These are phyloP conservation scores for Stagonosporopsis vannaccii DNA, from an alignment of 2,329 filamentous ascomycete species.

Conservation along the genomic window DNA sequence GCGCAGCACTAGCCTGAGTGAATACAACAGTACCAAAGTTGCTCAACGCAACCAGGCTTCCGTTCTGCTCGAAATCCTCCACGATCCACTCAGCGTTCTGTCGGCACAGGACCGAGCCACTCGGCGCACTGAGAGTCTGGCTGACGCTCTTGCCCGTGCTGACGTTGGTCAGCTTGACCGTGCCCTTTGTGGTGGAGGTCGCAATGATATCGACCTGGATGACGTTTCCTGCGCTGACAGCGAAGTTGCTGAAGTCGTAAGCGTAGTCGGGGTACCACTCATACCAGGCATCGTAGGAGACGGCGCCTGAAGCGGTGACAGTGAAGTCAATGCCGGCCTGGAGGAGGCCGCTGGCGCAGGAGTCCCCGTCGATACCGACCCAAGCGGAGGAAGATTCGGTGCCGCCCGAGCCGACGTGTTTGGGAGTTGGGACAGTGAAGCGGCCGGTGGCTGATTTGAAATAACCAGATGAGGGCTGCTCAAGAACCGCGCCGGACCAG, in stretches of 20 bases:
- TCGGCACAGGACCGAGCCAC: conserved; percentile 19
- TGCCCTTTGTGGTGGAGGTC: conserved; percentile 54
- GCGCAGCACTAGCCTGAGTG: conserved; percentile 49
- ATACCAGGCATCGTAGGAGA: conserved; percentile 65
- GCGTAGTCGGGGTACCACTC: conserved; percentile 68
- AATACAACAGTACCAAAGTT: conserved; percentile 60
- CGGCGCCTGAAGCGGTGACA: conserved; percentile 38
- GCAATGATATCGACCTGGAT: conserved; percentile 53
- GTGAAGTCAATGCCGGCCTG: conserved; percentile 67
- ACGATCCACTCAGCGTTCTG: conserved; percentile 70
- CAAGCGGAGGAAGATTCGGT: conserved; percentile 61
- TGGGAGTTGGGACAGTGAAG: conserved; percentile 61
- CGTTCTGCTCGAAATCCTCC: conserved; percentile 59
- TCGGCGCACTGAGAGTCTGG: conserved; percentile 54
- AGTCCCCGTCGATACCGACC: conserved; percentile 70
- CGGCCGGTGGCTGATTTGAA: conserved; percentile 63
- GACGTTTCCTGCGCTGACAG: conserved; percentile 55
- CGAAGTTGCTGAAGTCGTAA: conserved; percentile 59
- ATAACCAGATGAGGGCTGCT: conserved; percentile 48
- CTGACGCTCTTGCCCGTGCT: conserved; percentile 60
- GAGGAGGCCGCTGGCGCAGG: conserved; percentile 61
- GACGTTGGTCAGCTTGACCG: conserved; percentile 60
- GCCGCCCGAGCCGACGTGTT: conserved; percentile 47
- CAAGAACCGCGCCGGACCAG: conserved; percentile 66
- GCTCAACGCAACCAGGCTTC: conserved; percentile 54